These are phyloP conservation scores for Trametes punicea DNA, from an alignment of 768 basidiomycete species.

Conservation along the genomic window DNA sequence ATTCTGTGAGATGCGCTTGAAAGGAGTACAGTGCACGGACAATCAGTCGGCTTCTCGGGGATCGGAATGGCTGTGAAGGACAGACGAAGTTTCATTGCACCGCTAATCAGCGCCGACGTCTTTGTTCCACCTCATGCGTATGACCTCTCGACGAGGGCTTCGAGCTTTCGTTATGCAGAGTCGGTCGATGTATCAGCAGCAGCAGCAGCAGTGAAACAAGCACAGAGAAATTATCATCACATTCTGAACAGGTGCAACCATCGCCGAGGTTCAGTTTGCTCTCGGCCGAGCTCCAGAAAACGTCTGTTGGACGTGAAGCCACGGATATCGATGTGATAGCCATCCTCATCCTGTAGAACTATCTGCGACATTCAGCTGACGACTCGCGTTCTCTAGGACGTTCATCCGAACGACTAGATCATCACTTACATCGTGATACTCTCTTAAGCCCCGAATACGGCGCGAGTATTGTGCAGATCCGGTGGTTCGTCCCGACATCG, in stretches of 20 bases:
- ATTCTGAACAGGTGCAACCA: too few species aligned
- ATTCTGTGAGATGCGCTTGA: not conserved
- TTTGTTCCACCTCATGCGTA: too few species aligned
- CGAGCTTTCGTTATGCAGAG: too few species aligned
- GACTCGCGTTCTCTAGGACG: not conserved
- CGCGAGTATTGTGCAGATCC: not conserved
- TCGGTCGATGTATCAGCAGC: too few species aligned
- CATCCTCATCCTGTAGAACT: not conserved
- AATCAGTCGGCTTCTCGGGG: too few species aligned
- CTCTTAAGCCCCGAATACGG: not conserved
- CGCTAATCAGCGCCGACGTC: too few species aligned
- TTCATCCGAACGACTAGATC: not conserved
- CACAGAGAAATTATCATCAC: too few species aligned
- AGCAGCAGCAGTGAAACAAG: too few species aligned
- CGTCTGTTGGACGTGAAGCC: not conserved
- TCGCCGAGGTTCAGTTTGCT: not conserved
- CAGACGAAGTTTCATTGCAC: too few species aligned
- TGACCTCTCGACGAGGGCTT: too few species aligned
- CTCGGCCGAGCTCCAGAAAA: not conserved
- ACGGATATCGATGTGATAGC: not conserved
- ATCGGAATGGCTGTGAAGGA: too few species aligned
- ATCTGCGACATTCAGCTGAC: not conserved
- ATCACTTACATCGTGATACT: not conserved
- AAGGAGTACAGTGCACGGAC: too few species aligned
- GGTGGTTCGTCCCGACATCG: not conserved